These are phyloP conservation scores for Candida pseudoglaebosa DNA, from an alignment of 805 yeast species.

Conservation along the genomic window DNA sequence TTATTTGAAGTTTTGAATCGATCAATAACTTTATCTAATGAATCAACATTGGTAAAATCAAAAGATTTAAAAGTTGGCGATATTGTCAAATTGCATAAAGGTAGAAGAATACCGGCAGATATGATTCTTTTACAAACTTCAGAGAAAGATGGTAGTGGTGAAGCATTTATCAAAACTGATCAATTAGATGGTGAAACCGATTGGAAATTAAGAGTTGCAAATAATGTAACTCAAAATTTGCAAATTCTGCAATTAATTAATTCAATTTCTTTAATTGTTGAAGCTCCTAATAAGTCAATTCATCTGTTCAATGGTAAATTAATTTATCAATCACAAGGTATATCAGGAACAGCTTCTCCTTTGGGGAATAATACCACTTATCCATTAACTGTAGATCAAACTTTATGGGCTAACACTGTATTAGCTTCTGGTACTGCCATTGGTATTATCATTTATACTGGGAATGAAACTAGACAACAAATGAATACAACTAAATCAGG, in stretches of 20 bases:
- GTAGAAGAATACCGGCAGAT: slow-evolving; percentile 91
- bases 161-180: slow-evolving; percentile 91
- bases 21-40: slow-evolving; percentile 11
- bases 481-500: slow-evolving; percentile 87
- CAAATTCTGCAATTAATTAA: slow-evolving; percentile 47
- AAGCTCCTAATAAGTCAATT: slow-evolving; percentile 82
- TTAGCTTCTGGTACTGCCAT: slow-evolving; percentile 90
- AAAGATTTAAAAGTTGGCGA: slow-evolving; percentile 82
- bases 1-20: slow-evolving; percentile 61
- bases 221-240: slow-evolving; percentile 63
- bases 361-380: slow-evolving; percentile 40
- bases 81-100: slow-evolving; percentile 72
- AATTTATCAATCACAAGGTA: slow-evolving; percentile 39
- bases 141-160: slow-evolving; percentile 66
- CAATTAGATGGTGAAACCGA: slow-evolving; percentile 99
- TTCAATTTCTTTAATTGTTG: slow-evolving; percentile 54
- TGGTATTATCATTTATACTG: slow-evolving; percentile 88
- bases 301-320: slow-evolving; percentile 78
- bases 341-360: slow-evolving; percentile 16
- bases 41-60: slow-evolving; percentile 37
- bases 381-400: slow-evolving; percentile 81
- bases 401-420: slow-evolving; percentile 98
- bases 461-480: slow-evolving; percentile 89
- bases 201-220: slow-evolving; percentile 89
- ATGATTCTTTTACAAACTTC: slow-evolving; percentile 79